These are phyloP conservation scores for Zymoseptoria ardabiliae DNA, from an alignment of 2,329 filamentous ascomycete species.

Conservation along the genomic window DNA sequence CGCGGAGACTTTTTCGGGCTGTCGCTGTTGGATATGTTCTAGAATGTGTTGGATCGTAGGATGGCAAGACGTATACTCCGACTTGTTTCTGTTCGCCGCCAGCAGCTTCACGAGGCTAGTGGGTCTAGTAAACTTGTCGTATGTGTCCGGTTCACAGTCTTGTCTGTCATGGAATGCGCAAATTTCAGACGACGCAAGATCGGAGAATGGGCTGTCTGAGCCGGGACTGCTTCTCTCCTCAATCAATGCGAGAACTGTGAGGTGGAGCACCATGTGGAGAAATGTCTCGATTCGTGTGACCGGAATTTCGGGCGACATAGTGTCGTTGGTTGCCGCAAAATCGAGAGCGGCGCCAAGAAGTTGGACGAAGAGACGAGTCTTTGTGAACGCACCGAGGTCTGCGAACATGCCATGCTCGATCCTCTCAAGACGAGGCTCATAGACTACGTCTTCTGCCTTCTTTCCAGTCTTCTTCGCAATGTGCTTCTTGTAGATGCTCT, in stretches of 20 bases:
- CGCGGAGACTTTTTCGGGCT: conserved; percentile 62
- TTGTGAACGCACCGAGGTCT: conserved; percentile 69
- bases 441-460: conserved; percentile 74
- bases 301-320: conserved; percentile 45
- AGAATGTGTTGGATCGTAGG: conserved; percentile 79
- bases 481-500: conserved; percentile 78
- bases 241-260: conserved; percentile 74
- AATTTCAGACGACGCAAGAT: conserved; percentile 16
- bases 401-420: conserved; percentile 73
- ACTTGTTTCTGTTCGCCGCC: conserved; percentile 48
- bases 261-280: conserved; percentile 81
- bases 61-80: conserved; percentile 73
- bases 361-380: conserved; percentile 78
- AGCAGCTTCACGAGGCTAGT: conserved; percentile 43
- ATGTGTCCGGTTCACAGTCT: background rate
- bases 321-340: conserved; percentile 52
- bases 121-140: background rate
- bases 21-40: conserved; percentile 75
- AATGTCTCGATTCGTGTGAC: conserved; percentile 82
- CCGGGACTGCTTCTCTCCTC: conserved; percentile 54
- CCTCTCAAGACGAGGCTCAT: conserved; percentile 73
- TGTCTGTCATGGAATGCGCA: conserved; percentile 6
- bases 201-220: conserved; percentile 18
- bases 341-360: conserved; percentile 81
- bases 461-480: conserved; percentile 84